Evolutionary conservation across 2,329 filamentous ascomycete species (phyloP).

Genomic region (Rasamsonia emersonii): DNA sequence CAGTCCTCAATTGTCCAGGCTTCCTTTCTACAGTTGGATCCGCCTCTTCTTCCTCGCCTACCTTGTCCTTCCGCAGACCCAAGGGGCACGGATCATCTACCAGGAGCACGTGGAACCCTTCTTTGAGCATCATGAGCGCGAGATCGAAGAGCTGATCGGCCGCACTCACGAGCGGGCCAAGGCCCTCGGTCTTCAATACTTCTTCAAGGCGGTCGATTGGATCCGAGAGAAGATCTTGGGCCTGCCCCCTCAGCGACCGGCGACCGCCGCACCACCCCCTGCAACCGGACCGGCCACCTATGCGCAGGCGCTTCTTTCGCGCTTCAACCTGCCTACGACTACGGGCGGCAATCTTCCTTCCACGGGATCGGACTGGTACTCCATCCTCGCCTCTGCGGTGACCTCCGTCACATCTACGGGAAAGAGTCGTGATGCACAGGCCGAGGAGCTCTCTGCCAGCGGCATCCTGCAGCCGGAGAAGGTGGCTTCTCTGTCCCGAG

Average conservation of each 20-base stretch:
- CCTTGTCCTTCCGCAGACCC: slow-evolving; percentile 94
- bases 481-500: slow-evolving; percentile 50
- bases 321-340: slow-evolving; percentile 74
- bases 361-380: slow-evolving; percentile 61
- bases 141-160: slow-evolving; percentile 86
- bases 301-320: slow-evolving; percentile 70
- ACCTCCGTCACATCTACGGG: slow-evolving; percentile 46
- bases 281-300: slow-evolving; percentile 44
- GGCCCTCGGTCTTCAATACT: slow-evolving; percentile 65
- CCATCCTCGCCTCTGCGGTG: slow-evolving; percentile 65
- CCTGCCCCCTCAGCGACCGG: slow-evolving; percentile 53
- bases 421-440: slow-evolving; percentile 30
- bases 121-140: slow-evolving; percentile 72
- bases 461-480: slow-evolving; percentile 62
- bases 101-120: slow-evolving; percentile 79
- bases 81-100: slow-evolving; percentile 82
- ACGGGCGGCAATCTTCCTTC: slow-evolving; percentile 38
- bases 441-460: slow-evolving; percentile 47
- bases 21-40: slow-evolving; percentile 90
- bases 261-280: slow-evolving; percentile 37
- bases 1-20: slow-evolving; percentile 40
- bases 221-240: slow-evolving; percentile 73
- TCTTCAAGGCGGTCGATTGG: slow-evolving; percentile 61
- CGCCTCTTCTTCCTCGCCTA: slow-evolving; percentile 83
- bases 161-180: slow-evolving; percentile 70